phyloP scores from a whole-genome alignment of 202 grass and related monocot genomes.

The Setaria viridis region DNA sequence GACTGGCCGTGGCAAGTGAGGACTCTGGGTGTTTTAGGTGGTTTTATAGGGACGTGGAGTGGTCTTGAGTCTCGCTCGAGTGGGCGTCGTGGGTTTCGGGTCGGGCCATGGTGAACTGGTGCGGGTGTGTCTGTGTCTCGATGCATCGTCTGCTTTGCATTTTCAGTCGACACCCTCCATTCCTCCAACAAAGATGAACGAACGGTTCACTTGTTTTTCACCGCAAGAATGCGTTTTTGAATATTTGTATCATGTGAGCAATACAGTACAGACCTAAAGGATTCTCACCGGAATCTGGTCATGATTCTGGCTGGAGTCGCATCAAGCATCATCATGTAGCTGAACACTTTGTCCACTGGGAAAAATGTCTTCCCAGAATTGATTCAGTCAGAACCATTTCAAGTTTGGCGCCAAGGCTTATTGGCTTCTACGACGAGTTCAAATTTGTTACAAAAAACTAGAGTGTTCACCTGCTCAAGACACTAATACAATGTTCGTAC shows the following conservation, averaged over 20 bases:
- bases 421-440: no score
- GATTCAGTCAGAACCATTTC: background rate
- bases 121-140: background rate
- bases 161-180: background rate
- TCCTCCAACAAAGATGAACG: no score
- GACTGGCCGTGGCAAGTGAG: background rate
- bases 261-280: background rate
- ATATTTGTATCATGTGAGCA: background rate
- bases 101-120: background rate
- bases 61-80: background rate
- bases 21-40: constrained; percentile 22
- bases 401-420: background rate
- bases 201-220: background rate
- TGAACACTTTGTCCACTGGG: background rate
- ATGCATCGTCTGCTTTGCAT: background rate
- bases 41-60: constrained; percentile 45
- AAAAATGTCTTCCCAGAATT: background rate
- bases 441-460: no score
- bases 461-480: no score
- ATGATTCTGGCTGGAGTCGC: background rate
- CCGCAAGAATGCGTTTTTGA: background rate
- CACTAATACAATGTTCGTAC: background rate
- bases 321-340: background rate
- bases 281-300: background rate
- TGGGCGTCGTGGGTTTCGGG: constrained; percentile 20